Conservation (phyloP, 176 grass and related monocot genomes). For the Stipa capillata region DNA sequence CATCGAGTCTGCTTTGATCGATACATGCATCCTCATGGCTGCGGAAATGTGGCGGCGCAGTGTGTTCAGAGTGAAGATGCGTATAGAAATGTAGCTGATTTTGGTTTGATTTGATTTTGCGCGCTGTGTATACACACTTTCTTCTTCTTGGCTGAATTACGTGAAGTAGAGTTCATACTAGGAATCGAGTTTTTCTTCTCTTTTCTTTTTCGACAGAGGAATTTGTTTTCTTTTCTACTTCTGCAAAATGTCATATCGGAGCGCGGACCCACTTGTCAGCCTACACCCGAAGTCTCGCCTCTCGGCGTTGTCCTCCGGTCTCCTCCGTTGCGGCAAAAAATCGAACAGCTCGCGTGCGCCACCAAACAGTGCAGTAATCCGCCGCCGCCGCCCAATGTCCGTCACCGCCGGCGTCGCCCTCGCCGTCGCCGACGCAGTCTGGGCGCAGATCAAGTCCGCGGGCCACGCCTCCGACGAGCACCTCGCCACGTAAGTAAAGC, state of each 20-base stretch:
- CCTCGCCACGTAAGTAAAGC: constrained; percentile 56
- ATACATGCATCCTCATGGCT: not conserved
- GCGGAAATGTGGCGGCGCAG: constrained; percentile 8
- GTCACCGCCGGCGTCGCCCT: constrained; percentile 19
- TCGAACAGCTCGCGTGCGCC: constrained; percentile 36
- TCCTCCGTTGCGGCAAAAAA: not conserved
- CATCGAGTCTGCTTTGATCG: not conserved
- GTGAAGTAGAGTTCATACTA: not conserved
- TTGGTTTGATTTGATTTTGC: not conserved
- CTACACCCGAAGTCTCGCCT: not conserved
- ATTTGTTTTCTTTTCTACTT: not conserved
- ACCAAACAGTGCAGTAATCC: not conserved
- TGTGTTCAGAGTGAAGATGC: constrained; percentile 4
- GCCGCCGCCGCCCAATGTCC: not conserved
- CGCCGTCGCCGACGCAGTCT: constrained; percentile 48
- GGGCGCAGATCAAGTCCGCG: constrained; percentile 61
- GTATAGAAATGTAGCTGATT: constrained; percentile 22
- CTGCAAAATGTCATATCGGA: not conserved
- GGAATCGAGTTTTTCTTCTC: not conserved
- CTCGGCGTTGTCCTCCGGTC: not conserved
- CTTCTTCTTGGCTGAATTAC: not conserved
- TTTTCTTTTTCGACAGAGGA: too few species aligned
- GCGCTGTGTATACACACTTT: not conserved
- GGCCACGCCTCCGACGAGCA: constrained; percentile 62
- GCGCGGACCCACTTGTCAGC: not conserved